Evolutionary conservation across 306 rosid species (phyloP), one percentile per base, ranked within the genome.

Genomic region (Vicia faba): DNA sequence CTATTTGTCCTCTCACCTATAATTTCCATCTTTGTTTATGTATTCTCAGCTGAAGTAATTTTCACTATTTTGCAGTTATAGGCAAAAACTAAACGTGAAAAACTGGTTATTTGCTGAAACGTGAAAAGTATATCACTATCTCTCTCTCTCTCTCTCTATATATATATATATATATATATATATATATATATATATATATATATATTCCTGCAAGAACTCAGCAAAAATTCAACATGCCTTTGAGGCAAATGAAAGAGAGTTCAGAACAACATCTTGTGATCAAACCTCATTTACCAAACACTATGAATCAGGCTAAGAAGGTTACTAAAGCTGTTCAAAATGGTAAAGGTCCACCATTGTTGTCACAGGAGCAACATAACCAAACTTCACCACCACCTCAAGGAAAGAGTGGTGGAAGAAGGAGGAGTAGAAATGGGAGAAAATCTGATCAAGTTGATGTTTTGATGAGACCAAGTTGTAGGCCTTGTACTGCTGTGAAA

Each of bases 231-330:
- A 82, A 63, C 82, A 93, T 93, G 97, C 99, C 99, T n/a, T 76
- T 89, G 66, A 80, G 96, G 83, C 95, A 78, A 63, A 89, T 89
- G 97, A 93, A 88, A 54, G 99, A 93, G 75, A 83, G 89, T 86
- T 80, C 97, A 35, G 97, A 90, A 79, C 99, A 93, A 56, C 99
- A 86, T 80, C 84, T 90, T 68, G 96, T 90, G 80, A 85, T 93
- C 83, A 88, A 90, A 85, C 69, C 95, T 83, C 87, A 93, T 60
- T 58, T 88, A 36, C 97, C 85, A 59, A 90, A 84, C 86, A 62
- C 85, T 29, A 81, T 75, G 86, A 86, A 83, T 76, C 77, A 82
- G 12, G 65, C 72, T 45, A 88, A 84, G 80, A 85, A 88, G 64
- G 79, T 80, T 40, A 81, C 87, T 8, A 93, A 84, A 77, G 75